A percentile compares a stretch with the other conserved stretches of the same genome.
These are phyloP conservation scores for Ascochyta fabae DNA, from an alignment of 2,329 filamentous ascomycete genomes.

Conservation along the genomic window DNA sequence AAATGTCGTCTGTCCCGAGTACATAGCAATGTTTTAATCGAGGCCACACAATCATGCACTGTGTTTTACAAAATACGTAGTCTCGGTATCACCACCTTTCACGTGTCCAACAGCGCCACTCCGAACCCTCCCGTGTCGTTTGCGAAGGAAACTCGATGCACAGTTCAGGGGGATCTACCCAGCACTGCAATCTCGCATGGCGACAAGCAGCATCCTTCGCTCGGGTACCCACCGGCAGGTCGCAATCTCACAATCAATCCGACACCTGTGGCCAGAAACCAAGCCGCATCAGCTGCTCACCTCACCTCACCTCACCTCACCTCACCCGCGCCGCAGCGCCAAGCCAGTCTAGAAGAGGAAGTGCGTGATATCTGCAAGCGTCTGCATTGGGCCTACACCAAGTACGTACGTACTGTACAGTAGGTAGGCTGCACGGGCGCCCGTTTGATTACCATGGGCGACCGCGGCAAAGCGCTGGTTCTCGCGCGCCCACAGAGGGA, in stretches of 20 bases:
- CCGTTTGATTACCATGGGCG: background rate
- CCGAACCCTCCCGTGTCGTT: too few relatives aligned
- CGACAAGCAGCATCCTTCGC: slow-evolving; percentile 11
- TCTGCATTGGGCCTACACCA: background rate
- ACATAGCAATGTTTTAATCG: too few relatives aligned
- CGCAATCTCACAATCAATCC: slow-evolving; percentile 2
- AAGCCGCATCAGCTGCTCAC: background rate
- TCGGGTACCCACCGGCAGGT: background rate
- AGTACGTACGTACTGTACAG: background rate
- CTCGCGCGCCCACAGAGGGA: too few relatives aligned
- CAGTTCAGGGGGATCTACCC: slow-evolving; percentile 13
- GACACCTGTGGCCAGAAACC: background rate
- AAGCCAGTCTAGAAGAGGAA: slow-evolving; percentile 29
- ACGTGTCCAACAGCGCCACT: too few relatives aligned
- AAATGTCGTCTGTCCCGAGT: too few relatives aligned
- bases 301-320: too few relatives aligned
- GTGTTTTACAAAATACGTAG: too few relatives aligned
- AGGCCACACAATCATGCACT: too few relatives aligned
- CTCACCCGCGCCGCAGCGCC: slow-evolving; percentile 11
- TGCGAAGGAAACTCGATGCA: background rate
- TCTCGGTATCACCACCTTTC: too few relatives aligned
- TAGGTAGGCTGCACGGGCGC: background rate
- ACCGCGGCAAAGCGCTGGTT: background rate
- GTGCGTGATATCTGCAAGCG: slow-evolving; percentile 10
- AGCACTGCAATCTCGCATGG: background rate